phyloP scores from a whole-genome alignment of 228 moss, liverwort and hornwort genomes.

The Sphagnum fallax region DNA sequence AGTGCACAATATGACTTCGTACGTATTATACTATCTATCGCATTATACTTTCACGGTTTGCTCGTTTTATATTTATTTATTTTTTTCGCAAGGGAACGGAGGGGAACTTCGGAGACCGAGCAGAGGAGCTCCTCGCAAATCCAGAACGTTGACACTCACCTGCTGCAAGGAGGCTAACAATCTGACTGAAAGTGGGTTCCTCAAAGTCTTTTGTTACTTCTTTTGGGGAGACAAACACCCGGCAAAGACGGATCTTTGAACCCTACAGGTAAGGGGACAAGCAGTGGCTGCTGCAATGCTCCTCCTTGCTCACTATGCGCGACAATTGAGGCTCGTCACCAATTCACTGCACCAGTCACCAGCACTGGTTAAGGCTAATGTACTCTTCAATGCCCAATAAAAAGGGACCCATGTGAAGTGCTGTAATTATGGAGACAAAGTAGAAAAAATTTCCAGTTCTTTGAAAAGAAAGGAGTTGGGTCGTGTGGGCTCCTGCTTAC shows the following conservation, averaged over 20 bases:
- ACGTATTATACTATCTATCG: no score
- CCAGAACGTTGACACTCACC: constrained; percentile 29
- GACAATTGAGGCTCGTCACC: constrained; percentile 6
- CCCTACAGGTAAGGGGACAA: not conserved
- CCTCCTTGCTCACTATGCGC: no score
- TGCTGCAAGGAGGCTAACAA: constrained; percentile 94
- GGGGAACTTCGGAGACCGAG: no score
- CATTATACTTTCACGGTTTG: no score
- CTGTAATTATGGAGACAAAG: constrained; percentile 43
- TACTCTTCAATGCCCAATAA: constrained; percentile 84
- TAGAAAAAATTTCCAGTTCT: constrained; percentile 23
- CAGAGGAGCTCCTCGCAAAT: no score
- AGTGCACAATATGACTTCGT: no score
- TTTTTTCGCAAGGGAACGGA: no score
- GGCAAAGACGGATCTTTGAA: constrained; percentile 42
- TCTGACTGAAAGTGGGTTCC: constrained; percentile 74
- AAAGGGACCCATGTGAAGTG: constrained; percentile 99
- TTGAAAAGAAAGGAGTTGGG: constrained; percentile 70
- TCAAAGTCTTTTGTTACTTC: constrained; percentile 62
- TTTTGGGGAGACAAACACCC: constrained; percentile 46
- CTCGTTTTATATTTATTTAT: no score
- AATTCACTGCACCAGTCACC: constrained; percentile 32
- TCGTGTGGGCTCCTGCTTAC: constrained; percentile 65
- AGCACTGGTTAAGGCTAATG: constrained; percentile 50
- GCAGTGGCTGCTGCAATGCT: no score